These are phyloP conservation scores for Corallochytrium limacisporum DNA, from an alignment of 78 protist species.

Conservation along the genomic window DNA sequence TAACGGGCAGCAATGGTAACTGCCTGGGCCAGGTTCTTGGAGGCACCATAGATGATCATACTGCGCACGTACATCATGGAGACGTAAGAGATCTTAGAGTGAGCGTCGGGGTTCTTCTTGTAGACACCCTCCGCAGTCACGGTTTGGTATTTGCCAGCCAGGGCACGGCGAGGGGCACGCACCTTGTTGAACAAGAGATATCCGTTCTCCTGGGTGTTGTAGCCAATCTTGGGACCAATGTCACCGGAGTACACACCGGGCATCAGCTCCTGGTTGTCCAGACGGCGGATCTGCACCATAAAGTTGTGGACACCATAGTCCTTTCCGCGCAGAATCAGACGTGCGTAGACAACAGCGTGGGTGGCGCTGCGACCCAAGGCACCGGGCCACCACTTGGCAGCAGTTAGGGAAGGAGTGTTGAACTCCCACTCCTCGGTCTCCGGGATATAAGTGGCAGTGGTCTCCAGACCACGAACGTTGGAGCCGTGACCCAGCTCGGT, in stretches of 20 bases:
- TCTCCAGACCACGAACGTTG: conserved; percentile 46
- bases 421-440: background rate
- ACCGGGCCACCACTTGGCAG: conserved; percentile 25
- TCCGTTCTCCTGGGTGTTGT: background rate
- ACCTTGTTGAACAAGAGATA: background rate
- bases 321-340: conserved; percentile 14
- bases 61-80: conserved; percentile 17
- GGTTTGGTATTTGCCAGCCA: background rate
- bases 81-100: background rate
- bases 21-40: background rate
- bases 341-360: conserved; percentile 43
- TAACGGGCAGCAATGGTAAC: conserved; percentile 58
- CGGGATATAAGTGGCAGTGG: conserved; percentile 36
- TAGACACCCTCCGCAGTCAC: background rate
- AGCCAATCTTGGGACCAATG: conserved; percentile 39
- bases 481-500: conserved; percentile 57
- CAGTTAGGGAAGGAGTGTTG: conserved; percentile 6
- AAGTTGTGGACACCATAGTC: conserved; percentile 41
- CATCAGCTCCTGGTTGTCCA: conserved; percentile 16
- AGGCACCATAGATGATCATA: background rate
- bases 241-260: conserved; percentile 35
- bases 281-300: conserved; percentile 12
- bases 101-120: no score
- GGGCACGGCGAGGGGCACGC: background rate
- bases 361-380: conserved; percentile 46